Evolutionary conservation across 805 yeast species (phyloP), one percentile per base, ranked within the genome.

Genomic region (Candida xiaguanensis): DNA sequence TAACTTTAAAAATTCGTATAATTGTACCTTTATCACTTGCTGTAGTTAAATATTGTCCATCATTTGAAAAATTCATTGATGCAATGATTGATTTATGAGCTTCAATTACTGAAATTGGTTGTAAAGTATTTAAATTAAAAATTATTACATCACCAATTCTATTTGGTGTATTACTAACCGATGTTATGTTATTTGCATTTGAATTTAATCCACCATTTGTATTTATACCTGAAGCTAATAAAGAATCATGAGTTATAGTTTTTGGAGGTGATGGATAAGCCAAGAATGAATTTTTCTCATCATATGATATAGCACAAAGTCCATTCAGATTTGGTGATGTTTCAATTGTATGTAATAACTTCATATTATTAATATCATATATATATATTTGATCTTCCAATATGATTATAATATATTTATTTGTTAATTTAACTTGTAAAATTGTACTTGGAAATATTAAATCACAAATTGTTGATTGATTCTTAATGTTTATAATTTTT

Each of bases 1-100:
- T 69, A 0, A 86, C 80, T 25, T 82, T 67, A 53, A 90, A 93
- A 2, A 93, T 82, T 32, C 98, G 66, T 2, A 91, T 78, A 16
- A 93, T 79, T 0, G 98, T 93, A 2, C 99, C 99, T 53, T 87
- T 86, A 25, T 74, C 78, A 0, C 96, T 86, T 5, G 96, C 88
- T 0, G 97, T 86, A 0, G 97, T 96, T 32, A 91, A 69, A 46
- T 86, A 65, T 2, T 77, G 69, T 0, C 97, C 97, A 51, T 85
- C 90, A 23, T 70, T 68, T 36, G 88, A 85, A 13, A 93, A 57
- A 1, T 83, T 65, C 34, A 89, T 59, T 2, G 79, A 72, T 2
- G 89, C 84, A 31, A 91, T 56, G 1, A 85, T 80, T 0, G 89
- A 69, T 52, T 84, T 85, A 60, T 93, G 98, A 1, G 96, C 96